Conservation (phyloP, 2,329 filamentous ascomycete species). For the Colletotrichum graminicola region DNA sequence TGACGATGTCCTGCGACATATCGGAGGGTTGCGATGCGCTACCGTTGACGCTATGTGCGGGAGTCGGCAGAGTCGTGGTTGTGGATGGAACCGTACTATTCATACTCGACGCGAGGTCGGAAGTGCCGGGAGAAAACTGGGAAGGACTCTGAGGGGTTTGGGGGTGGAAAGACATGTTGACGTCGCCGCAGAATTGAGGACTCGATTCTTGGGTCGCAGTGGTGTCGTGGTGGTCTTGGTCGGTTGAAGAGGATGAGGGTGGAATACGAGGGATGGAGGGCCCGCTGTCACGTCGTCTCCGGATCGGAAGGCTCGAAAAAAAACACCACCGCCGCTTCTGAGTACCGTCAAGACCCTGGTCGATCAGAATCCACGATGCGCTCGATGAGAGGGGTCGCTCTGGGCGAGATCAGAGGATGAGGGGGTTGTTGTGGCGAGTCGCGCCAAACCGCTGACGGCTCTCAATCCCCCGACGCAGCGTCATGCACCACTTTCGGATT, state of each 20-base stretch:
- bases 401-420: constrained; percentile 42
- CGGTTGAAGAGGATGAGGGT: constrained; percentile 30
- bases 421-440: constrained; percentile 51
- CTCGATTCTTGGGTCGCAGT: constrained; percentile 38
- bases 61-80: constrained; percentile 69
- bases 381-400: constrained; percentile 40
- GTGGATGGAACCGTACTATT: constrained; percentile 65
- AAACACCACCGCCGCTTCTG: constrained; percentile 10
- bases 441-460: constrained; percentile 55
- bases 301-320: constrained; percentile 39
- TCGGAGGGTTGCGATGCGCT: constrained; percentile 60
- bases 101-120: constrained; percentile 64
- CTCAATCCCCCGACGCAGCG: constrained; percentile 51
- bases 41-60: constrained; percentile 73
- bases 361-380: constrained; percentile 42
- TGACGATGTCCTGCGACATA: constrained; percentile 56
- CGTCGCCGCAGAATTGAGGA: constrained; percentile 48
- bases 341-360: constrained; percentile 32
- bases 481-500: constrained; percentile 49
- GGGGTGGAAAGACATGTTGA: constrained; percentile 75
- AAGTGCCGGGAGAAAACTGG: constrained; percentile 68
- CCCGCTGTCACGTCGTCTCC: constrained; percentile 25
- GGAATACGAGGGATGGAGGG: constrained; percentile 31
- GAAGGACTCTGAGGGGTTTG: constrained; percentile 77
- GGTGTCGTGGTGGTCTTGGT: constrained; percentile 54